Base-by-base conservation (phyloP, 352 stramenopile species). In the Pythium angustatum region DNA sequence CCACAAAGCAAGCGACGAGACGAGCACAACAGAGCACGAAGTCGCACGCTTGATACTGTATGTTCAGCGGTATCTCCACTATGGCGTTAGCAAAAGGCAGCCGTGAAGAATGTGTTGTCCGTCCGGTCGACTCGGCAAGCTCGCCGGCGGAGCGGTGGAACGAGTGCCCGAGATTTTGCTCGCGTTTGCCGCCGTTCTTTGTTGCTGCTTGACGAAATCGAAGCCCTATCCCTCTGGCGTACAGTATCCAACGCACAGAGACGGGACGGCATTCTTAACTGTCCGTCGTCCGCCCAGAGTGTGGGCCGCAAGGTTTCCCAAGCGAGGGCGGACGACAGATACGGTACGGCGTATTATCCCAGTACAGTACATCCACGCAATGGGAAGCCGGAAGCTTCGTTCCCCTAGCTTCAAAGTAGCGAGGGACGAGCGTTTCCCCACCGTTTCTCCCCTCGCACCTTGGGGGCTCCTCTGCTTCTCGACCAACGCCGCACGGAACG, bases 221-320 rank as follows among this genome's bases (percentile, higher is more conserved):
- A 61, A 50, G 17, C 53, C 53, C 53, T 61, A 43, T 26, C 53
- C 40, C 53, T 61, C 53, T 51, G 40, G 53, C 53, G 53, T 61
- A 51, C 36, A 43, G 34, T 38, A 40, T 51, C 14, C 4, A 4
- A 14, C 9, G 50, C 8, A 21, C 31, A 47, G 31, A 45, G n/a
- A 17, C 40, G 26, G 53, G 26, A 34, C 24, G 7, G 19, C 7
- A n/a, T n/a, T 21, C 12, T 24, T 31, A 10, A 48, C 36, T 61
- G 53, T 59, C 28, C 38, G 40, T 40, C 51, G 51, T 50, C 52
- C 34, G 24, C 52, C 28, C 53, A 50, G 52, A 61, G 38, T 41
- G 38, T 5, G 14, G 38, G 27, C 1, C 11, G 19, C 17, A 44
- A n/a, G 17, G 27, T 57, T 57, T 31, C 50, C 19, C 21, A n/a